Evolutionary conservation across 257 asterid species (phyloP), one percentile per base, ranked within the genome.

Genomic region (Solanum peruvianum): DNA sequence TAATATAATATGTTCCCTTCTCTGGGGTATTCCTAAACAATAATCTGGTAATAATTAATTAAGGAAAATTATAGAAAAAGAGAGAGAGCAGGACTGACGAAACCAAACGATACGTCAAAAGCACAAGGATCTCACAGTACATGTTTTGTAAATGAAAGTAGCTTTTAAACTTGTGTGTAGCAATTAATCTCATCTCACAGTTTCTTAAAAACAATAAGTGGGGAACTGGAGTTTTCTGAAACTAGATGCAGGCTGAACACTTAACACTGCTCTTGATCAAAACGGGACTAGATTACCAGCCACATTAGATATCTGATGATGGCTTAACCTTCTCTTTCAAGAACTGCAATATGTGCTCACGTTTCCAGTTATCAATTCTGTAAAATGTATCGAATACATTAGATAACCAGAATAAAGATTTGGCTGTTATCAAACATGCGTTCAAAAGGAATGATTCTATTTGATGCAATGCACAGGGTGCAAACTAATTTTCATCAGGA

Each of bases 341-440:
- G 90, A 93, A 94, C 91, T 95, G 99, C 37, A 94, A 90, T 87
- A 96, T 94, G 91, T 96, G 99, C 87, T 96, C 98, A 15, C 95
- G 92, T 90, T 95, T 96, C 98, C 98, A 96, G 92, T 96, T 96
- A 90, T 96, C 98, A 75, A 96, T 87, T 89, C 98, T 95, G 93
- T 93, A 92, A 44, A 29, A 88, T 1, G 7, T 29, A 29, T 0
- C 29, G 0, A 80, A 80, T 27, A 78, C 84, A 27, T 78, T 78
- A 78, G 85, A 47, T 29, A 16, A 47, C 85, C 67, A 49, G 85
- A 80, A 80, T 27, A 80, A 70, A 80, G 44, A 80, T 15, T 49
- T 47, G 39, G 67, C 42, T 4, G 85, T 29, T 80, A 80, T 47
- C 15, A 23, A 10, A 27, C 66, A 80, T 9, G 25, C 16, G 11